Evolutionary conservation across 2,329 filamentous ascomycete species (phyloP).

Genomic region (Blastomyces percursus): DNA sequence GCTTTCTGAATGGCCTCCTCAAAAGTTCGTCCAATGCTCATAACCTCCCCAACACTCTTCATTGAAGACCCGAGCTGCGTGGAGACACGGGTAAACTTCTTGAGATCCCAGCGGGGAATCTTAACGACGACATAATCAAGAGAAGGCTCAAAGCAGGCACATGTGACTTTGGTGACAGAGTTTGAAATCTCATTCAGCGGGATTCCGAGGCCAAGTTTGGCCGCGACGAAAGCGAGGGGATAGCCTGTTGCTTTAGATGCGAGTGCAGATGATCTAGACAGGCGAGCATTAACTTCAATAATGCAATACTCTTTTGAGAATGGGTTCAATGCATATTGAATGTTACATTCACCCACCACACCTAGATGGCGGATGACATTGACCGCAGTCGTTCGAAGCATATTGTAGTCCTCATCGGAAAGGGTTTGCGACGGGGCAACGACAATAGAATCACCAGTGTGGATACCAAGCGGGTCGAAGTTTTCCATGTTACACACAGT

Average conservation of each 20-base stretch:
- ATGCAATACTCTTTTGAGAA: conserved; percentile 96
- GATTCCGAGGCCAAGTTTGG: conserved; percentile 89
- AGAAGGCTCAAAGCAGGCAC: conserved; percentile 95
- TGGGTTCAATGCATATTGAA: conserved; percentile 94
- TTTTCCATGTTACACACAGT: conserved; percentile 99
- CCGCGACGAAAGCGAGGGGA: conserved; percentile 88
- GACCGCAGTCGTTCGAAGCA: conserved; percentile 92
- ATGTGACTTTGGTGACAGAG: conserved; percentile 88
- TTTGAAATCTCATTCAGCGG: conserved; percentile 95
- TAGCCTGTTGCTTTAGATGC: conserved; percentile 97
- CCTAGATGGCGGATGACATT: conserved; percentile 96
- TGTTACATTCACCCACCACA: conserved; percentile 97
- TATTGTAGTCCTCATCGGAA: conserved; percentile 97
- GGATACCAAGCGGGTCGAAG: conserved; percentile 95
- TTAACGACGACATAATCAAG: conserved; percentile 98
- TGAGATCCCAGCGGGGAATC: conserved; percentile 97
- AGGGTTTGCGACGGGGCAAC: conserved; percentile 95
- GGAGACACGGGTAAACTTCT: conserved; percentile 96
- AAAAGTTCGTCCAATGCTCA: conserved; percentile 94
- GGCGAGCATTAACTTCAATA: conserved; percentile 94
- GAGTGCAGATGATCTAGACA: conserved; percentile 88
- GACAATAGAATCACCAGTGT: conserved; percentile 96
- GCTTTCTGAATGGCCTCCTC: conserved; percentile 98
- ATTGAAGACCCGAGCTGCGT: conserved; percentile 94
- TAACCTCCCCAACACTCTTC: conserved; percentile 99